phyloP scores from a whole-genome alignment of 192 early-diverging fungal genomes.

The Backusella sp. region DNA sequence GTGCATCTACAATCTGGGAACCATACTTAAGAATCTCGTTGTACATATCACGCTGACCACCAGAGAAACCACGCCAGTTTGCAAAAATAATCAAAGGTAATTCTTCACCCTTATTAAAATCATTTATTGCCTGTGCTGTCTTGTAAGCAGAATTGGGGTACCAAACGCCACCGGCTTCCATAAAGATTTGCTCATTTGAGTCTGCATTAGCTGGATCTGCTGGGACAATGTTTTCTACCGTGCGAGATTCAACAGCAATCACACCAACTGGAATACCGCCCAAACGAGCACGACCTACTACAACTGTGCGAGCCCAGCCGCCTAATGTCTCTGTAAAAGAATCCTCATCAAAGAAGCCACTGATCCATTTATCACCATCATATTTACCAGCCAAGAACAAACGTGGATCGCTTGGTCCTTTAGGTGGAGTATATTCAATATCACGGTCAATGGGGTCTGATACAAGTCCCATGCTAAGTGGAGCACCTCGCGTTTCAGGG shows the following conservation, averaged over 20 bases:
- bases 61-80: slow-evolving; percentile 99
- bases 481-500: slow-evolving; percentile 68
- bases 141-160: slow-evolving; percentile 98
- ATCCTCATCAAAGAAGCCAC: slow-evolving; percentile 95
- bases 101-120: slow-evolving; percentile 98
- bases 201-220: slow-evolving; percentile 93
- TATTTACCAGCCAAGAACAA: slow-evolving; percentile 81
- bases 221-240: slow-evolving; percentile 85
- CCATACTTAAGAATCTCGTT: slow-evolving; percentile 97
- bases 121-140: slow-evolving; percentile 97
- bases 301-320: slow-evolving; percentile 96
- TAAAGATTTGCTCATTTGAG: slow-evolving; percentile 83
- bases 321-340: slow-evolving; percentile 94
- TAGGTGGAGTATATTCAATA: slow-evolving; percentile 78
- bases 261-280: slow-evolving; percentile 97
- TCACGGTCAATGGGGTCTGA: slow-evolving; percentile 79
- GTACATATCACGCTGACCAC: slow-evolving; percentile 98
- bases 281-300: slow-evolving; percentile 88
- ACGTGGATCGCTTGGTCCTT: slow-evolving; percentile 87
- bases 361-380: slow-evolving; percentile 67
- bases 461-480: slow-evolving; percentile 57
- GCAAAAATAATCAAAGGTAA: slow-evolving; percentile 98
- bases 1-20: slow-evolving; percentile 94
- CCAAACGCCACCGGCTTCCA: slow-evolving; percentile 97
- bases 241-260: slow-evolving; percentile 94